A percentile compares a stretch with the other conserved stretches of the same genome.
Evolutionary conservation across 768 basidiomycete genomes (phyloP).

Genomic region (Calocera viscosa): DNA sequence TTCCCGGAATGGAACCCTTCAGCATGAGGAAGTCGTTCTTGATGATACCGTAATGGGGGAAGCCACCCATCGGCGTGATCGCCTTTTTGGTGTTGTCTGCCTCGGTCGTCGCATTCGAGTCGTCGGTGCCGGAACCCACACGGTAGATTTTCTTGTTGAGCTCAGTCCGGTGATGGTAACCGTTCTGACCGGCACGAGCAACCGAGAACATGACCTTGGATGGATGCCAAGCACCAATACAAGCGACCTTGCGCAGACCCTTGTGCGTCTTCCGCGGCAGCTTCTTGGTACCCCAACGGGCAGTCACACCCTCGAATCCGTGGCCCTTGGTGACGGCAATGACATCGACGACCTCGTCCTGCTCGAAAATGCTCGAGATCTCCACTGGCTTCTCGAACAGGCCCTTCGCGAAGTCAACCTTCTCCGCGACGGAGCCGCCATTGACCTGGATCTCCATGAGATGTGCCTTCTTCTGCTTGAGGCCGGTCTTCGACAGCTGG

Average conservation of each 20-base stretch:
- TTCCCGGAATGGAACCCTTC: constrained; percentile 91
- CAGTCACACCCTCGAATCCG: constrained; percentile 98
- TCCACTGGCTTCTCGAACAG: constrained; percentile 96
- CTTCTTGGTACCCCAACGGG: constrained; percentile 99
- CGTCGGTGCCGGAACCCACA: constrained; percentile 66
- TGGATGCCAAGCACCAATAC: constrained; percentile 97
- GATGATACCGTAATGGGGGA: constrained; percentile 97
- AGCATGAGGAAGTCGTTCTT: constrained; percentile 97
- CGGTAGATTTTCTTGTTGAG: constrained; percentile 99
- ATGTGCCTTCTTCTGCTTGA: constrained; percentile 98
- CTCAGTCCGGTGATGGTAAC: constrained; percentile 93
- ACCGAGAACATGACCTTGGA: constrained; percentile 99
- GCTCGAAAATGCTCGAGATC: constrained; percentile 76
- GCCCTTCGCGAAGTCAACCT: constrained; percentile 87
- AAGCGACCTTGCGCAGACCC: constrained; percentile 99
- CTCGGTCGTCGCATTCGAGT: constrained; percentile 82
- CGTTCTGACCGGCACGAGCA: constrained; percentile 99
- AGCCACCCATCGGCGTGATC: constrained; percentile 97
- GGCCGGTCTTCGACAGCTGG: constrained; percentile 94
- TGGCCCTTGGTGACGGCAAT: constrained; percentile 99
- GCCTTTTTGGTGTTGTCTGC: constrained; percentile 85
- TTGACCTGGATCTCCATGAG: constrained; percentile 99
- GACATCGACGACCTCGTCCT: constrained; percentile 91
- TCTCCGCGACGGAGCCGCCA: constrained; percentile 90
- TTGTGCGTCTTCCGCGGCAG: constrained; percentile 98